Base-by-base conservation (phyloP, 768 basidiomycete genomes). In the Calocybe cyanea region DNA sequence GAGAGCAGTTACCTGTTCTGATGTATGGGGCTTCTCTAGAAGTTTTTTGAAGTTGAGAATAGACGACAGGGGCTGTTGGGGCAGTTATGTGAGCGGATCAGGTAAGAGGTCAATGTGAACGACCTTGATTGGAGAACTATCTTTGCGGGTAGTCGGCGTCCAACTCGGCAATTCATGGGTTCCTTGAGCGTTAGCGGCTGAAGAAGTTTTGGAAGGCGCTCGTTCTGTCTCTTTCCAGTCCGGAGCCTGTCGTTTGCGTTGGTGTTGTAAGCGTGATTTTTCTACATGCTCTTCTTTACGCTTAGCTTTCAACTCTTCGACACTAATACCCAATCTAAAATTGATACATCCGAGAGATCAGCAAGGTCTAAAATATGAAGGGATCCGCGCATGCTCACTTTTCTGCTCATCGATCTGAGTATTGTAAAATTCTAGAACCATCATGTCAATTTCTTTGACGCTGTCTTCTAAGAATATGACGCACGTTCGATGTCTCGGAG, bases 321-420 rank as follows among this genome's bases (percentile, higher is more conserved):
- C 48, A 39, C 56, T 70, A 34, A 78, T 43, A 14, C 78, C 76
- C 41, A 66, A 63, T 54, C 80, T 81, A 53, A 25, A 45, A 14
- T 13, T 15, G 33, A 45, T 11, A n/a, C n/a, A n/a, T n/a, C n/a
- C n/a, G n/a, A n/a, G n/a, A n/a, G n/a, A n/a, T n/a, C n/a, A n/a
- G n/a, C n/a, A n/a, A n/a, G n/a, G n/a, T n/a, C n/a, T n/a, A n/a
- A n/a, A n/a, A n/a, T n/a, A n/a, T n/a, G n/a, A n/a, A n/a, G n/a
- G n/a, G 38, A 43, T 31, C 24, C 10, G 32, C 38, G 37, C 41
- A 39, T 38, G 31, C 46, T 67, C 59, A 67, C 67, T 63, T 57
- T 41, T 77, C 65, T 33, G 87, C 82, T 96, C 92, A 70, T 95
- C 92, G 69, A 97, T 95, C 73, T 94, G 89, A 25, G 91, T 94